Base-by-base conservation (phyloP, 192 early-diverging fungal genomes). In the Linnemannia schmuckeri region DNA sequence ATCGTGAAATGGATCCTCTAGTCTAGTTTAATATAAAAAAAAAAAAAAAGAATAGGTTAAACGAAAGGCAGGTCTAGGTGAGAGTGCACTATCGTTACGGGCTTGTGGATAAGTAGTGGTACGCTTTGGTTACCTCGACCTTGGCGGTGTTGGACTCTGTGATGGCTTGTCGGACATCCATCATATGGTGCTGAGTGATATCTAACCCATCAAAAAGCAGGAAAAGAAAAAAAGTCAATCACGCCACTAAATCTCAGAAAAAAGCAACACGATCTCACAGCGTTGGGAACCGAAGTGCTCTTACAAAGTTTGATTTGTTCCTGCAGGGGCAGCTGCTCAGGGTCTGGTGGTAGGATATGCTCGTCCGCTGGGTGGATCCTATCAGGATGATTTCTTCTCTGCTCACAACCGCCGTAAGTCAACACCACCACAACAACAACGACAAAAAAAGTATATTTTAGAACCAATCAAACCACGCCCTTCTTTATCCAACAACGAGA, bases 291-390 rank as follows among this genome's bases (percentile, higher is more conserved):
- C 13, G 12, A 46, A 46, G 35, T 5, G 7, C 6, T 70, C 22
- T 46, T 71, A 87, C 85, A 87, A 0, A 73, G 47, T 41, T 47
- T 77, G 41, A 81, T 55, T 70, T 78, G 63, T 37, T 81, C 72
- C 12, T 78, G 79, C 6, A 77, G n/a, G 30, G 79, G 85, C 8
- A 87, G 42, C 12, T 70, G 46, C 20, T 87, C 80, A 20, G 79
- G 85, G 44, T 81, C 63, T 18, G 47, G 79, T 6, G 79, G 85
- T 4, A 87, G 85, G 27, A 77, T 37, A 52, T 87, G 85, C 30
- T 40, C 38, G 40, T 87, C 75, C 24, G 35, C 76, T 5, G 85
- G 85, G 38, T 87, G 85, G 4, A 87, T 40, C 5, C 85, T 33
- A 5, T 74, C 66, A 24, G 85, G 85, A 24, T 81, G 76, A 0